Conservation (phyloP, 768 basidiomycete genomes). For the Lanmaoa pseudosensibilis region DNA sequence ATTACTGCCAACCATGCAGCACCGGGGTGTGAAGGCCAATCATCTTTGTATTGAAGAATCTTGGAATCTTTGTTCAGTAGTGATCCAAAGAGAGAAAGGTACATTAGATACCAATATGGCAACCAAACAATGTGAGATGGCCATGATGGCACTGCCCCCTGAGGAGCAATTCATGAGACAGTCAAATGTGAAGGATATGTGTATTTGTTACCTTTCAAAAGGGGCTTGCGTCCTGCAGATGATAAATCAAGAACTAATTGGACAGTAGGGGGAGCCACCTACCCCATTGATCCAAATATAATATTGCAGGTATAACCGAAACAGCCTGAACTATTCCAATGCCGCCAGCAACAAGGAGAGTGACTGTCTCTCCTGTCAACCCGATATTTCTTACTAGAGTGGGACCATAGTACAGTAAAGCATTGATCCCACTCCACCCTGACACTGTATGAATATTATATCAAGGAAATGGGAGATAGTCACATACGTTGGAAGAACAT, state of each 20-base stretch:
- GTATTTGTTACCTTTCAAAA: constrained; percentile 49
- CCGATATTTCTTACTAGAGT: constrained; percentile 66
- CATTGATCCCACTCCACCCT: constrained; percentile 91
- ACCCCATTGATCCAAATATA: constrained; percentile 69
- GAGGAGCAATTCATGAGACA: background rate
- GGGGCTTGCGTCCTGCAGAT: constrained; percentile 57
- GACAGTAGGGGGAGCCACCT: constrained; percentile 8
- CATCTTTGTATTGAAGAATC: constrained; percentile 49
- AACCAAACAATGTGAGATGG: constrained; percentile 61
- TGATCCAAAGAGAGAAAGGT: background rate
- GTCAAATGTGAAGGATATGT: background rate
- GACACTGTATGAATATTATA: background rate
- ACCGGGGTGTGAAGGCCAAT: constrained; percentile 57
- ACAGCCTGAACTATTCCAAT: constrained; percentile 78
- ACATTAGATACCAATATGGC: constrained; percentile 52
- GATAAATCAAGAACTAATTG: background rate
- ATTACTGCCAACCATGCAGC: constrained; percentile 72
- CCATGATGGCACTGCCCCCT: constrained; percentile 66
- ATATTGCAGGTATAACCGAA: constrained; percentile 71
- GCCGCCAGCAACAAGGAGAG: constrained; percentile 72
- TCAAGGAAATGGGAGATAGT: background rate
- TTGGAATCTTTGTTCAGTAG: constrained; percentile 19
- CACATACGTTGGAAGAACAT: constrained; percentile 82
- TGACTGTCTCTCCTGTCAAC: constrained; percentile 54
- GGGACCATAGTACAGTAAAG: constrained; percentile 80